A percentile compares a stretch with the other conserved stretches of the same genome.
phyloP scores from a whole-genome alignment of 2,329 filamentous ascomycete genomes.

The Amylocarpus encephaloides region DNA sequence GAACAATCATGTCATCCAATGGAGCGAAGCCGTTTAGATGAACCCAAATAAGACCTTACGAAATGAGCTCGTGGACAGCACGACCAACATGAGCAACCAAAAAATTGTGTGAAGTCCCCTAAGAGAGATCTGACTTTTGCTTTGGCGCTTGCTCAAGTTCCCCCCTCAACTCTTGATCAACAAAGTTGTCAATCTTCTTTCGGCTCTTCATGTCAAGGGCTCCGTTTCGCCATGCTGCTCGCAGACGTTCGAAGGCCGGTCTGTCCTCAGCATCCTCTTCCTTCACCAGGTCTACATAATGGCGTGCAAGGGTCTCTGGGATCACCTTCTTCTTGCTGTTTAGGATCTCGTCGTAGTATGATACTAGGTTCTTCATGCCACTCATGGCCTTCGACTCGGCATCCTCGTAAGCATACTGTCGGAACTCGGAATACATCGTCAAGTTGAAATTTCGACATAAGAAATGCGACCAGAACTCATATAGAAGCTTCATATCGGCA shows the following conservation, averaged over 20 bases:
- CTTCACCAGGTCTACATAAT: slow-evolving; percentile 50
- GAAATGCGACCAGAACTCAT: slow-evolving; percentile 70
- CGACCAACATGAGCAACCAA: slow-evolving; percentile 5
- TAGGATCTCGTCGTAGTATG: slow-evolving; percentile 57
- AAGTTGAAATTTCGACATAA: slow-evolving; percentile 68
- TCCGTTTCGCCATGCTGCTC: slow-evolving; percentile 47
- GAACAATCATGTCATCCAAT: slow-evolving; percentile 10
- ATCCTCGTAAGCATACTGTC: slow-evolving; percentile 60
- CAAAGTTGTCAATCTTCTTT: slow-evolving; percentile 46
- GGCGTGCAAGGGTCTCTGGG: slow-evolving; percentile 44
- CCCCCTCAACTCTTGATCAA: slow-evolving; percentile 44
- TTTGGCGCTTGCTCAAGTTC: slow-evolving; percentile 39
- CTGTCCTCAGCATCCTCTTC: slow-evolving; percentile 37
- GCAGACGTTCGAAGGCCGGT: slow-evolving; percentile 45
- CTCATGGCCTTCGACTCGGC: slow-evolving; percentile 43
- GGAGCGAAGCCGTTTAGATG: slow-evolving; percentile 1
- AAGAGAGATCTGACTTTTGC: slow-evolving; percentile 21
- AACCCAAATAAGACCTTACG: background rate
- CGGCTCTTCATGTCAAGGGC: slow-evolving; percentile 49
- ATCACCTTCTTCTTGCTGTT: slow-evolving; percentile 42
- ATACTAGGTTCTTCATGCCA: slow-evolving; percentile 57
- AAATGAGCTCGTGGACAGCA: slow-evolving; percentile 7
- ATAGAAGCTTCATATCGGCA: slow-evolving; percentile 58
- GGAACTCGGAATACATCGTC: slow-evolving; percentile 71
- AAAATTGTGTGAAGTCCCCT: slow-evolving; percentile 7